Percentiles rank a stretch among this genome's conserved stretches.
Evolutionary conservation across 306 rosid genomes (phyloP).

Genomic region (Cicer yamashitae): DNA sequence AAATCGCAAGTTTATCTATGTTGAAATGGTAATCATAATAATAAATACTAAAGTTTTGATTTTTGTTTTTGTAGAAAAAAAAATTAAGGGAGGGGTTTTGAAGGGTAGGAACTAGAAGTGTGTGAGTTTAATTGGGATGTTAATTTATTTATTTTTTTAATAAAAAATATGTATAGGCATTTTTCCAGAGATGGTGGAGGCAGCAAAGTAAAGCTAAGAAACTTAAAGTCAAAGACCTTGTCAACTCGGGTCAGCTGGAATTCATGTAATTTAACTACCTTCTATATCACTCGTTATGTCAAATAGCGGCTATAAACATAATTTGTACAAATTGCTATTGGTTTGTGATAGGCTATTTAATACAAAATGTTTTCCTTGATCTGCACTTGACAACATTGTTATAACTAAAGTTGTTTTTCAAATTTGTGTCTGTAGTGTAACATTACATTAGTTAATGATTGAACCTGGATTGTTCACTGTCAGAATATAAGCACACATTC

Average conservation of each 20-base stretch:
- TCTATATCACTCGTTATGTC: no score
- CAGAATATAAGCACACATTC: neutral
- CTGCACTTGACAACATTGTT: no score
- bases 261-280: constrained; percentile 63
- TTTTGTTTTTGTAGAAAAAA: neutral
- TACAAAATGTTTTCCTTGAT: no score
- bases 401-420: neutral
- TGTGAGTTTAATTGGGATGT: constrained; percentile 24
- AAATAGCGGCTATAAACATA: no score
- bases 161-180: constrained; percentile 52
- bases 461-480: neutral
- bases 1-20: constrained; percentile 81
- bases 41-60: neutral
- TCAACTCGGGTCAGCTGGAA: constrained; percentile 79
- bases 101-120: neutral
- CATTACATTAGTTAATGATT: neutral
- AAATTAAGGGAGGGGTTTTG: neutral
- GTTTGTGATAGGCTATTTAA: no score
- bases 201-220: constrained; percentile 73
- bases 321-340: no score
- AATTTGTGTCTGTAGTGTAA: constrained; percentile 17
- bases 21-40: constrained; percentile 62
- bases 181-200: constrained; percentile 92
- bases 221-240: constrained; percentile 70
- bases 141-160: neutral